phyloP scores from a whole-genome alignment of 257 asterid species.

The Plantago elongata region DNA sequence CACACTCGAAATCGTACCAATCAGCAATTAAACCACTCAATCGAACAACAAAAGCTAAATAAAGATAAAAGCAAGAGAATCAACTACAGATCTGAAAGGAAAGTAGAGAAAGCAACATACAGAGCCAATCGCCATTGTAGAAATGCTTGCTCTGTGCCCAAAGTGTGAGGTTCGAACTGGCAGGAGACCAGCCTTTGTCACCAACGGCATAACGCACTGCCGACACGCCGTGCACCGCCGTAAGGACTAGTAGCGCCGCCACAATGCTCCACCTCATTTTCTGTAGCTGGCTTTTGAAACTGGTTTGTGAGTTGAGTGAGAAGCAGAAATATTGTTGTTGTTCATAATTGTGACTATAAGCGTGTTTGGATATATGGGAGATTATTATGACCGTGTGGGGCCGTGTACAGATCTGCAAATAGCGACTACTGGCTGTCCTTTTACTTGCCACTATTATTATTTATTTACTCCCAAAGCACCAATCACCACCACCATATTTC shows the following conservation, averaged over 20 bases:
- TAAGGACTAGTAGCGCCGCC: constrained; percentile 20
- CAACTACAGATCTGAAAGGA: constrained; percentile 30
- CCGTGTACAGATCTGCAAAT: too few species aligned
- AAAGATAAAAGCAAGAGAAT: neutral
- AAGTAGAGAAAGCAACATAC: constrained; percentile 31
- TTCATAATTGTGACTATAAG: too few species aligned
- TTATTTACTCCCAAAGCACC: too few species aligned
- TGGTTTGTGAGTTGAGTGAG: too few species aligned
- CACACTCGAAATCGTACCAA: neutral
- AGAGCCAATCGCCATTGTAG: constrained; percentile 38
- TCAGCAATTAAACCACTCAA: neutral
- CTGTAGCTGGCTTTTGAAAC: neutral
- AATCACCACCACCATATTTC: too few species aligned
- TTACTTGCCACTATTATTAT: too few species aligned
- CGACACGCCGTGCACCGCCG: constrained; percentile 19
- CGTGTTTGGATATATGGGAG: too few species aligned
- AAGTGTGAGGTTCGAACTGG: constrained; percentile 28
- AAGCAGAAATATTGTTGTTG: too few species aligned
- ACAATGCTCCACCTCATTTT: constrained; percentile 10
- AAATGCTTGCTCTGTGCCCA: constrained; percentile 34
- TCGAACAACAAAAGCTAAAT: neutral
- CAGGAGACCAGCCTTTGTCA: constrained; percentile 26
- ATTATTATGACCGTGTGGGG: too few species aligned
- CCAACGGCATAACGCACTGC: constrained; percentile 27
- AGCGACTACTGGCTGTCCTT: too few species aligned